These are phyloP conservation scores for Naganishia sp. DNA, from an alignment of 1,284 basidiomycete genomes.

Conservation along the genomic window DNA sequence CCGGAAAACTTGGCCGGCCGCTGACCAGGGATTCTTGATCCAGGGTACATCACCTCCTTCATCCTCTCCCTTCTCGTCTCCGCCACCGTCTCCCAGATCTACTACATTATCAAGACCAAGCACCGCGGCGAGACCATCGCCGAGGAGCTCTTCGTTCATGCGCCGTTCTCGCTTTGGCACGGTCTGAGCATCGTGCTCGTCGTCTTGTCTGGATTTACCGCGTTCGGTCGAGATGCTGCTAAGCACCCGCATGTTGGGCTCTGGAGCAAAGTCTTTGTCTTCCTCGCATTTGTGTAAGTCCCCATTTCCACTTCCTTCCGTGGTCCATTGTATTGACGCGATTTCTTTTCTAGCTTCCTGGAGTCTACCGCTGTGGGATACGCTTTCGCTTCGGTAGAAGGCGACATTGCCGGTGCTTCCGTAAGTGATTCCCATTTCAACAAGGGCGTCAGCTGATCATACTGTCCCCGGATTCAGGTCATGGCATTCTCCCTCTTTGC, in stretches of 20 bases:
- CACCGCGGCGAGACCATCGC: constrained; percentile 61
- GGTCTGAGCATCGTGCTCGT: constrained; percentile 93
- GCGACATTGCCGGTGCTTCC: constrained; percentile 63
- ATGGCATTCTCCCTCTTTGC: constrained; percentile 73
- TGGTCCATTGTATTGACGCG: not conserved
- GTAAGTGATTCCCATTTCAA: constrained; percentile 42
- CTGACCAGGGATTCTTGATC: not conserved
- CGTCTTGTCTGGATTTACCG: constrained; percentile 83
- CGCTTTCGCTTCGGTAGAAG: constrained; percentile 82
- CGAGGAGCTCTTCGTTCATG: constrained; percentile 64
- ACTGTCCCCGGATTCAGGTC: constrained; percentile 34
- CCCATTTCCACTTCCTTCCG: not conserved
- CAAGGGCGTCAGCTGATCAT: constrained; percentile 26
- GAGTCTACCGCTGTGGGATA: constrained; percentile 89
- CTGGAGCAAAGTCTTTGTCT: constrained; percentile 91
- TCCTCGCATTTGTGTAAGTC: constrained; percentile 69
- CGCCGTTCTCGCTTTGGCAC: constrained; percentile 88
- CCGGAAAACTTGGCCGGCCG: not conserved
- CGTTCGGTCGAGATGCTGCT: constrained; percentile 76
- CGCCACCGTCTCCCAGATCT: constrained; percentile 66
- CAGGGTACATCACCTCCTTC: constrained; percentile 73
- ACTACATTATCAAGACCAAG: constrained; percentile 85
- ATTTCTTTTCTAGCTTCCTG: constrained; percentile 70
- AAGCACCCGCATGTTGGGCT: constrained; percentile 67
- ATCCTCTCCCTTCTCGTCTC: constrained; percentile 73